These are phyloP conservation scores for Lasiosphaeriaceae sp. DNA, from an alignment of 495 filamentous ascomycete genomes.

Conservation along the genomic window DNA sequence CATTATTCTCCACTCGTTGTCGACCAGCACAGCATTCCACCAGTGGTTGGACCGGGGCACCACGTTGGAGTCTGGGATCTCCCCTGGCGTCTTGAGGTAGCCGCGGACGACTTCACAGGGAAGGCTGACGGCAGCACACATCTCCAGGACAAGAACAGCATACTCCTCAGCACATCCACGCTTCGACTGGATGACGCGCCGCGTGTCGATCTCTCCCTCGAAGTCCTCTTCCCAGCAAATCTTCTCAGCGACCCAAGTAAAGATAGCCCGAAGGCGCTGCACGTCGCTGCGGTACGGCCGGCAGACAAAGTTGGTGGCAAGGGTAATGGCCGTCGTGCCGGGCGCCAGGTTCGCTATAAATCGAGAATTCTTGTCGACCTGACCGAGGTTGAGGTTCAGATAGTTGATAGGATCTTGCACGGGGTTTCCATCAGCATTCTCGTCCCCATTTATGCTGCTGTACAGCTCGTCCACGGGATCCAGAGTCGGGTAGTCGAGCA, in stretches of 20 bases:
- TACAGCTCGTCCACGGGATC: slow-evolving; percentile 84
- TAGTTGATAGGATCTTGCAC: slow-evolving; percentile 84
- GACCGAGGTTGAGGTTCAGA: slow-evolving; percentile 65
- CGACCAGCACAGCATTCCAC: slow-evolving; percentile 95
- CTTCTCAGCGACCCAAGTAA: slow-evolving; percentile 94
- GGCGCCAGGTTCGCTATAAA: slow-evolving; percentile 90
- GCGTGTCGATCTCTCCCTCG: slow-evolving; percentile 71
- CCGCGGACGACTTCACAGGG: slow-evolving; percentile 80
- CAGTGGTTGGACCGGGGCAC: slow-evolving; percentile 87
- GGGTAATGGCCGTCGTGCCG: slow-evolving; percentile 74
- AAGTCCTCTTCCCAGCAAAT: slow-evolving; percentile 95
- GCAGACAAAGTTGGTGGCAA: slow-evolving; percentile 90
- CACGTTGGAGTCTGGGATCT: slow-evolving; percentile 69
- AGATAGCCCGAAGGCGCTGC: slow-evolving; percentile 87
- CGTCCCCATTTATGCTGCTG: slow-evolving; percentile 84
- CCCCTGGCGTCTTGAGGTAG: slow-evolving; percentile 87
- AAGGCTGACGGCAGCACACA: slow-evolving; percentile 88
- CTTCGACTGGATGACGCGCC: slow-evolving; percentile 76
- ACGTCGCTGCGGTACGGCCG: slow-evolving; percentile 93
- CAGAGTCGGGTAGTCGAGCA: slow-evolving; percentile 86
- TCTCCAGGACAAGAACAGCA: slow-evolving; percentile 80
- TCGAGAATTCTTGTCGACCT: slow-evolving; percentile 93
- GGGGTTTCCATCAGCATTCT: slow-evolving; percentile 78
- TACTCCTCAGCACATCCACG: slow-evolving; percentile 89
- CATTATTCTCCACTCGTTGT: slow-evolving; percentile 95